Evolutionary conservation across 2,329 filamentous ascomycete genomes (phyloP).

Genomic region (Talaromyces sp.): DNA sequence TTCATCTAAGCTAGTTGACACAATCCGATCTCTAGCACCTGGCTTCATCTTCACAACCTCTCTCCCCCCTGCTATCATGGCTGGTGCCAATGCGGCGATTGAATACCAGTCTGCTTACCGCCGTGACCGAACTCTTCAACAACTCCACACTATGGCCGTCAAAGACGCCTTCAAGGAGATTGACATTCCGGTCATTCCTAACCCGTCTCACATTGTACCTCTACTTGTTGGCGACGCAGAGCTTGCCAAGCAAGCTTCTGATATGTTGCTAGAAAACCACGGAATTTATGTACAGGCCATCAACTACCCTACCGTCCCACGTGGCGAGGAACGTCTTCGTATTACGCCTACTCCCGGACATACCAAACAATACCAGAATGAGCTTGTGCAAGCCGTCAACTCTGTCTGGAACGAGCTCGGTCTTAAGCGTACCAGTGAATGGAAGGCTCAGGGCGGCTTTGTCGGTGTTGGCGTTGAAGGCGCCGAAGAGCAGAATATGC

Average conservation of each 20-base stretch:
- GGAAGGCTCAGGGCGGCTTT: constrained; percentile 88
- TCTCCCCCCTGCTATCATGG: constrained; percentile 94
- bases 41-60: constrained; percentile 99
- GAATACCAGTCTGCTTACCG: constrained; percentile 86
- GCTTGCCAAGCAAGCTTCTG: constrained; percentile 85
- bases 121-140: constrained; percentile 86
- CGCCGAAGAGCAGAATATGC: constrained; percentile 57
- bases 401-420: constrained; percentile 83
- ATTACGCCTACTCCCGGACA: constrained; percentile 96
- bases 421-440: constrained; percentile 90
- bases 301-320: constrained; percentile 97
- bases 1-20: constrained; percentile 80
- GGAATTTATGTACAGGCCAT: constrained; percentile 97
- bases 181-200: constrained; percentile 95
- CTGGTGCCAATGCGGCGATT: constrained; percentile 85
- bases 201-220: constrained; percentile 94
- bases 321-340: constrained; percentile 93
- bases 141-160: constrained; percentile 91
- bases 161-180: constrained; percentile 76
- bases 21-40: constrained; percentile 88
- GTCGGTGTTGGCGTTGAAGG: constrained; percentile 82
- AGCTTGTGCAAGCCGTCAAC: constrained; percentile 80
- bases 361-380: constrained; percentile 76
- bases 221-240: constrained; percentile 92
- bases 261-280: constrained; percentile 85